Conservation (phyloP, 768 basidiomycete genomes). For the Leccinum rimulosum region DNA sequence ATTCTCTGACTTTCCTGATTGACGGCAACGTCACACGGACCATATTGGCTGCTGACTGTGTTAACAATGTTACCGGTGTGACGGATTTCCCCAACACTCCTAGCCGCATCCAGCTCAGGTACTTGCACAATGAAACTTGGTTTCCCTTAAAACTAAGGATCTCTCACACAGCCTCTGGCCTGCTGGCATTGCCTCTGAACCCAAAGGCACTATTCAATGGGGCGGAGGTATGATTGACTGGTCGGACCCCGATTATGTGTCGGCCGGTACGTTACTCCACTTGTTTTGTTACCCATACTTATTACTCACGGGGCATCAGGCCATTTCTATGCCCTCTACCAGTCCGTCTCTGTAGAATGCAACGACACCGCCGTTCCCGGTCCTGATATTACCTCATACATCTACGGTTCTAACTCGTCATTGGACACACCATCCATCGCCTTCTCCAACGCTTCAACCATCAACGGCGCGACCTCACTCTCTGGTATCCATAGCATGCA, state of each 20-base stretch:
- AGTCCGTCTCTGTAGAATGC: slow-evolving; percentile 64
- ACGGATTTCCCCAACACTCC: slow-evolving; percentile 74
- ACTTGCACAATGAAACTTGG: background rate
- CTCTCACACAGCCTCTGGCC: slow-evolving; percentile 62
- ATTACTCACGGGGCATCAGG: slow-evolving; percentile 34
- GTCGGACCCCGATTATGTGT: slow-evolving; percentile 70
- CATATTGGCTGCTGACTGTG: slow-evolving; percentile 55
- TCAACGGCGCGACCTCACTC: slow-evolving; percentile 38
- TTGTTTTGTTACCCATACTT: background rate
- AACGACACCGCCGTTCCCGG: slow-evolving; percentile 44
- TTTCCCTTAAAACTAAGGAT: slow-evolving; percentile 4
- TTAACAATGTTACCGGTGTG: slow-evolving; percentile 51
- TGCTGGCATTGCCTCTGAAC: slow-evolving; percentile 61
- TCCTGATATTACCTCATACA: slow-evolving; percentile 57
- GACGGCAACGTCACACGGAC: slow-evolving; percentile 74
- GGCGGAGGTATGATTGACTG: slow-evolving; percentile 82
- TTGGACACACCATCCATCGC: slow-evolving; percentile 50
- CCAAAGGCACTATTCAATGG: slow-evolving; percentile 76
- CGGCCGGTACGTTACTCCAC: slow-evolving; percentile 46
- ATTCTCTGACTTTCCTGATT: slow-evolving; percentile 61
- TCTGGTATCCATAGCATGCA: slow-evolving; percentile 10
- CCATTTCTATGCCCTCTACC: slow-evolving; percentile 66
- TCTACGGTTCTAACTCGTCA: slow-evolving; percentile 57
- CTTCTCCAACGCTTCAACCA: slow-evolving; percentile 57
- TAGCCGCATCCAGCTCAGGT: slow-evolving; percentile 79